phyloP scores from a whole-genome alignment of 2,329 filamentous ascomycete species.

The Alternaria sp. region DNA sequence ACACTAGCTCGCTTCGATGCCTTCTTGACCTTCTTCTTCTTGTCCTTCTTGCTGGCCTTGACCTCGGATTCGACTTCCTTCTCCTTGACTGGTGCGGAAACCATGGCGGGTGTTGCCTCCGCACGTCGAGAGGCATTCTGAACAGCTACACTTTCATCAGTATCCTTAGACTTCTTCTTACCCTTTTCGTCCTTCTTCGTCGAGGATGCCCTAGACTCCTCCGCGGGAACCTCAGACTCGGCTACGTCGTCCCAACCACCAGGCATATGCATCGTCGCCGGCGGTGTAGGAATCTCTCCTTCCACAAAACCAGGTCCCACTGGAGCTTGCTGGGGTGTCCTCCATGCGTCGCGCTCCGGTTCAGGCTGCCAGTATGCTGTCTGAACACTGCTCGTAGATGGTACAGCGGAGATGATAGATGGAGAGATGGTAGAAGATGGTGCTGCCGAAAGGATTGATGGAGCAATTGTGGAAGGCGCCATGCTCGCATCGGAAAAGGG shows the following conservation, averaged over 20 bases:
- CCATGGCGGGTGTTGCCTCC: conserved; percentile 19
- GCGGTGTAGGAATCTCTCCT: conserved; percentile 56
- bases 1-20: conserved; percentile 41
- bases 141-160: conserved; percentile 34
- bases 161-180: conserved; percentile 37
- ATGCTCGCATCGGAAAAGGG: conserved; percentile 41
- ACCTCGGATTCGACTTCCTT: conserved; percentile 50
- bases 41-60: conserved; percentile 36
- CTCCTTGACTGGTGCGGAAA: conserved; percentile 24
- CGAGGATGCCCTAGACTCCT: conserved; percentile 27
- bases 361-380: conserved; percentile 55
- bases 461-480: conserved; percentile 31
- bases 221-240: conserved; percentile 24
- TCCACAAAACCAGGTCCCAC: conserved; percentile 51
- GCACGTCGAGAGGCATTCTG: conserved; percentile 26
- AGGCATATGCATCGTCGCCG: conserved; percentile 68
- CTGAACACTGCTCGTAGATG: conserved; percentile 32
- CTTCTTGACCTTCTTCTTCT: conserved; percentile 48
- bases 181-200: conserved; percentile 39
- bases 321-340: conserved; percentile 12
- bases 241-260: conserved; percentile 65
- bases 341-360: conserved; percentile 52
- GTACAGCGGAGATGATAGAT: conserved; percentile 22
- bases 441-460: conserved; percentile 31
- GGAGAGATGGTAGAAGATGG: conserved; percentile 28